phyloP scores from a whole-genome alignment of 371 early-diverging fungal genomes.

The Mucor irregularis region DNA sequence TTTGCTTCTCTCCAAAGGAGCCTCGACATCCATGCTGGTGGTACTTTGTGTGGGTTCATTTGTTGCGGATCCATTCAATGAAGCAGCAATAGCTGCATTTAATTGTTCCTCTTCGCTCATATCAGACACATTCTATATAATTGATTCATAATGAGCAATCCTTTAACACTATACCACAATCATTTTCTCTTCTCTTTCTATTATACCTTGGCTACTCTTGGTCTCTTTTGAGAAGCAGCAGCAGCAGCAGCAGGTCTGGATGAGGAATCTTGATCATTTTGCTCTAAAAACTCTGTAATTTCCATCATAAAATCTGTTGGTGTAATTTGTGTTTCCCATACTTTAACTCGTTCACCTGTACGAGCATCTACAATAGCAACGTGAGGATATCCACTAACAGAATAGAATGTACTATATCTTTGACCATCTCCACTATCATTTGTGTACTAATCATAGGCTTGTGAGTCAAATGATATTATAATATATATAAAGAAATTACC shows the following conservation, averaged over 20 bases:
- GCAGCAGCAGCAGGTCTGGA: constrained; percentile 11
- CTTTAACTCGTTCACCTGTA: constrained; percentile 72
- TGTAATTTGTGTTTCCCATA: constrained; percentile 57
- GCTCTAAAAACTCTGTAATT: constrained; percentile 53
- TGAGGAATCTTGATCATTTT: constrained; percentile 23
- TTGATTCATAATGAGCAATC: no score
- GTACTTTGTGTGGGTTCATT: constrained; percentile 9
- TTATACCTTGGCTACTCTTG: constrained; percentile 30
- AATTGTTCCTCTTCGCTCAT: constrained; percentile 93
- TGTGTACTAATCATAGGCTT: no score
- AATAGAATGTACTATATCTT: constrained; percentile 74
- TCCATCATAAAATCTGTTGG: constrained; percentile 73
- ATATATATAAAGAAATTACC: constrained; percentile 31
- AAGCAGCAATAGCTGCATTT: constrained; percentile 78
- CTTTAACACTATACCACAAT: background rate
- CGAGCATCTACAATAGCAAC: constrained; percentile 88
- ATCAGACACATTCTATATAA: constrained; percentile 48
- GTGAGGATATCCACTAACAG: constrained; percentile 73
- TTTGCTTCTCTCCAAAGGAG: background rate
- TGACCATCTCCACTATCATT: constrained; percentile 71
- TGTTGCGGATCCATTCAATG: constrained; percentile 46
- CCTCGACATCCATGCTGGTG: background rate
- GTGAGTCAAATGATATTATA: background rate
- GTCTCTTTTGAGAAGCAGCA: constrained; percentile 31
- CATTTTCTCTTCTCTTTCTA: background rate